Conservation (phyloP, 495 filamentous ascomycete species). For the Sporormia fimetaria region DNA sequence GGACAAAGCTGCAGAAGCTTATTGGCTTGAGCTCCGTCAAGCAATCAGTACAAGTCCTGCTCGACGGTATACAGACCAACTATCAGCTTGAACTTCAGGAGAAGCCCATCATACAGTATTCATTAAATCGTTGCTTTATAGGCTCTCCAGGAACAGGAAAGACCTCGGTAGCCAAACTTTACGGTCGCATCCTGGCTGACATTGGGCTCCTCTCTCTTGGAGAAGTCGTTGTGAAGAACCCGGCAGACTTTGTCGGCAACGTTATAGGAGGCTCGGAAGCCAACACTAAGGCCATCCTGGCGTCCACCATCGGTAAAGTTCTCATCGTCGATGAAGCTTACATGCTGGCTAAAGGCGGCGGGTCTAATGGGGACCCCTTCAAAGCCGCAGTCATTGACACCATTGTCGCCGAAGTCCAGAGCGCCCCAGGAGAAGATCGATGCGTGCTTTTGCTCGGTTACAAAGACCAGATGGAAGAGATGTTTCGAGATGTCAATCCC, state of each 20-base stretch:
- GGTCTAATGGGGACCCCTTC: conserved; percentile 49
- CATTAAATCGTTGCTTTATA: conserved; percentile 59
- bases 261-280: conserved; percentile 55
- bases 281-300: conserved; percentile 61
- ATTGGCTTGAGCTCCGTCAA: conserved; percentile 55
- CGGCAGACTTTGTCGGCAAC: conserved; percentile 58
- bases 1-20: conserved; percentile 48
- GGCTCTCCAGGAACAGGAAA: conserved; percentile 67
- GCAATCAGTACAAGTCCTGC: conserved; percentile 42
- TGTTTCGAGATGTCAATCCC: conserved; percentile 75
- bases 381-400: conserved; percentile 37
- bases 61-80: conserved; percentile 50
- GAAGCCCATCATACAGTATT: conserved; percentile 43
- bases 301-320: conserved; percentile 55
- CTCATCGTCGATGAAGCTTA: conserved; percentile 72
- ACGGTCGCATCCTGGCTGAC: conserved; percentile 28
- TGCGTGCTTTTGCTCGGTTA: conserved; percentile 72
- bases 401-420: conserved; percentile 75
- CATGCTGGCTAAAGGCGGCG: conserved; percentile 28
- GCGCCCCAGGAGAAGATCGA: conserved; percentile 61
- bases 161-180: conserved; percentile 64
- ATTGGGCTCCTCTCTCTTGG: conserved; percentile 29
- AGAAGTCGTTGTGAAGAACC: conserved; percentile 49
- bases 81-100: conserved; percentile 52
- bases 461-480: conserved; percentile 59